Conservation (phyloP, 2,329 filamentous ascomycete species). For the Didymella pomorum region DNA sequence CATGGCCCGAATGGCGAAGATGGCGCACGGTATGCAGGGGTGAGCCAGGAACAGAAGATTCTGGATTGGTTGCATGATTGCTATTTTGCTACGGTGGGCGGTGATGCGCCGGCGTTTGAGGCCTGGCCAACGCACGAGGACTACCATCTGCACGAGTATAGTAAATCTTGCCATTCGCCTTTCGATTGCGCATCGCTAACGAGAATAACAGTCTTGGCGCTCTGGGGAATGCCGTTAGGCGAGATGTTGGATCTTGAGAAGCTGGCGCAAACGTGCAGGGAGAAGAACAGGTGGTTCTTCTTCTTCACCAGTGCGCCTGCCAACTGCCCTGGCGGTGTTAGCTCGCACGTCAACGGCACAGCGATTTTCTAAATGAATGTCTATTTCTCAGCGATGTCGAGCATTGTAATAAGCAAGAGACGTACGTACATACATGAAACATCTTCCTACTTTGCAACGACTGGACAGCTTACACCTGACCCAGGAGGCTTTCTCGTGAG, state of each 20-base stretch:
- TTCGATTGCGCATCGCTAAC: not conserved
- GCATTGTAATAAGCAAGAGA: not conserved
- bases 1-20: constrained; percentile 54
- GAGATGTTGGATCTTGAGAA: constrained; percentile 59
- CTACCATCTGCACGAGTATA: constrained; percentile 26
- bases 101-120: constrained; percentile 71
- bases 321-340: constrained; percentile 63
- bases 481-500: not conserved
- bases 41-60: constrained; percentile 63
- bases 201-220: constrained; percentile 41
- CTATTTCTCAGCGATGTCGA: not conserved
- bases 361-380: constrained; percentile 44
- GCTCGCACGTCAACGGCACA: constrained; percentile 55
- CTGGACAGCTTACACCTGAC: not conserved
- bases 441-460: not conserved
- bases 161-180: not conserved
- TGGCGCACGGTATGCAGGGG: constrained; percentile 57
- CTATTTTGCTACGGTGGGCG: constrained; percentile 71
- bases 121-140: constrained; percentile 63
- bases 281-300: constrained; percentile 65
- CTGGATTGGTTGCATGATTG: constrained; percentile 73
- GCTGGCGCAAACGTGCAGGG: constrained; percentile 63
- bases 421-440: not conserved
- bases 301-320: constrained; percentile 68
- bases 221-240: constrained; percentile 53